Percentiles rank a stretch among this genome's conserved stretches.
Evolutionary conservation across 768 basidiomycete species (phyloP).

Genomic region (Hygrophorus russula): DNA sequence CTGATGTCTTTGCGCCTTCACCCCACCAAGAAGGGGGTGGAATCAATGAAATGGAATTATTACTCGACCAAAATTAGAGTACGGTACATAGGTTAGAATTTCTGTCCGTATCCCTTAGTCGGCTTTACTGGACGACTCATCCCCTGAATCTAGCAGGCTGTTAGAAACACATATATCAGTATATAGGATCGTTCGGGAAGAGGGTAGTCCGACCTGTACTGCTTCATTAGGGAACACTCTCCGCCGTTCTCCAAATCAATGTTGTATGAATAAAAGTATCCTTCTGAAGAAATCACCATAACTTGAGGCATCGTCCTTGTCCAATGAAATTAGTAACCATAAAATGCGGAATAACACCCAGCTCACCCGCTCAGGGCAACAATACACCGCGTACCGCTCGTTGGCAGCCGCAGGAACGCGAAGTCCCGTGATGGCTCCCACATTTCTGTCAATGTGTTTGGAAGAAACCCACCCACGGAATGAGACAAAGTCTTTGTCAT

Average conservation of each 20-base stretch:
- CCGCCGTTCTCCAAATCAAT: conserved; percentile 96
- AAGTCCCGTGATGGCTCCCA: conserved; percentile 97
- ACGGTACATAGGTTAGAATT: no score
- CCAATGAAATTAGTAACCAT: background rate
- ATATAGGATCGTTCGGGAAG: background rate
- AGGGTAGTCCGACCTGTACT: conserved; percentile 55
- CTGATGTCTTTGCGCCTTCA: conserved; percentile 54
- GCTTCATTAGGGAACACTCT: conserved; percentile 90
- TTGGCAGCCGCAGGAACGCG: conserved; percentile 78
- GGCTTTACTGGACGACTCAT: conserved; percentile 11
- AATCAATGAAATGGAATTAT: conserved; percentile 66
- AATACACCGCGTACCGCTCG: conserved; percentile 67
- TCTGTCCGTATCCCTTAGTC: background rate
- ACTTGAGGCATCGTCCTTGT: conserved; percentile 86
- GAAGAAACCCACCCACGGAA: conserved; percentile 78
- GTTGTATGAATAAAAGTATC: conserved; percentile 90
- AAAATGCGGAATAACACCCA: background rate
- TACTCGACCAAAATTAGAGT: no score
- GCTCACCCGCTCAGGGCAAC: conserved; percentile 84
- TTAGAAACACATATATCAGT: background rate
- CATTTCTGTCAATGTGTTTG: conserved; percentile 84
- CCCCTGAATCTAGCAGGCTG: conserved; percentile 24
- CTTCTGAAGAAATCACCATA: conserved; percentile 94
- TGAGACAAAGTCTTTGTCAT: conserved; percentile 65
- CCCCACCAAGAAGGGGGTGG: conserved; percentile 10